phyloP scores from a whole-genome alignment of 2,329 filamentous ascomycete genomes.

The Pseudocercospora ulei region DNA sequence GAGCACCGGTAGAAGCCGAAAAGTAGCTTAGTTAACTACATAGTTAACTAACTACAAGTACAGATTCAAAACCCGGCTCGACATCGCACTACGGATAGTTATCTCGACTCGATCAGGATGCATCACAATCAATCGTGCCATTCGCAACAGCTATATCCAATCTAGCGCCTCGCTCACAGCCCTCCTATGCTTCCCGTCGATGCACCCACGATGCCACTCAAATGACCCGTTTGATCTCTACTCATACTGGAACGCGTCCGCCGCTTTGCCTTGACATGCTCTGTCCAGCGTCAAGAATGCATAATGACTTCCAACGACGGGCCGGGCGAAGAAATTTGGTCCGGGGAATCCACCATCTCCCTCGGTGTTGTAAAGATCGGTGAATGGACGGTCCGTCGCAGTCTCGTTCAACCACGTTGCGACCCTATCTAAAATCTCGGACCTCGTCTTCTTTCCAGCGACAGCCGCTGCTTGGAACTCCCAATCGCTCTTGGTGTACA shows the following conservation, averaged over 20 bases:
- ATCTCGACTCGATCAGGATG: neutral
- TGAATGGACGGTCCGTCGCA: slow-evolving; percentile 61
- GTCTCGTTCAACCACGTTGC: slow-evolving; percentile 80
- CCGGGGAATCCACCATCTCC: slow-evolving; percentile 65
- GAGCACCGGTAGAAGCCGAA: too few relatives aligned
- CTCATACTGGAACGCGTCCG: slow-evolving; percentile 19
- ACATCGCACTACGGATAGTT: slow-evolving; percentile 8
- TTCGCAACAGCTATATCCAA: neutral
- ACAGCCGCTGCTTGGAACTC: slow-evolving; percentile 81
- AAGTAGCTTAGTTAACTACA: too few relatives aligned
- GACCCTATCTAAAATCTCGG: slow-evolving; percentile 62
- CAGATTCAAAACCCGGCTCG: too few relatives aligned
- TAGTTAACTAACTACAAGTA: too few relatives aligned
- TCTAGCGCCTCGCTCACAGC: too few relatives aligned
- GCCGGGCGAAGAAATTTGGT: slow-evolving; percentile 66
- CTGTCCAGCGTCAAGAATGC: slow-evolving; percentile 71
- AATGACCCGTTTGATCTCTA: too few relatives aligned
- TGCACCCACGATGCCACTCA: neutral
- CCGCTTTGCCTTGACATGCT: slow-evolving; percentile 47
- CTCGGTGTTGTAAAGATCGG: slow-evolving; percentile 75
- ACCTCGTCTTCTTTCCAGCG: slow-evolving; percentile 56
- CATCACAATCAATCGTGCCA: too few relatives aligned
- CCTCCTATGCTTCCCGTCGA: too few relatives aligned
- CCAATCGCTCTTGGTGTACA: slow-evolving; percentile 79
- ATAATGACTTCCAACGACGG: slow-evolving; percentile 79